phyloP scores from a whole-genome alignment of 768 basidiomycete species.

The Naganishia vishniacii region DNA sequence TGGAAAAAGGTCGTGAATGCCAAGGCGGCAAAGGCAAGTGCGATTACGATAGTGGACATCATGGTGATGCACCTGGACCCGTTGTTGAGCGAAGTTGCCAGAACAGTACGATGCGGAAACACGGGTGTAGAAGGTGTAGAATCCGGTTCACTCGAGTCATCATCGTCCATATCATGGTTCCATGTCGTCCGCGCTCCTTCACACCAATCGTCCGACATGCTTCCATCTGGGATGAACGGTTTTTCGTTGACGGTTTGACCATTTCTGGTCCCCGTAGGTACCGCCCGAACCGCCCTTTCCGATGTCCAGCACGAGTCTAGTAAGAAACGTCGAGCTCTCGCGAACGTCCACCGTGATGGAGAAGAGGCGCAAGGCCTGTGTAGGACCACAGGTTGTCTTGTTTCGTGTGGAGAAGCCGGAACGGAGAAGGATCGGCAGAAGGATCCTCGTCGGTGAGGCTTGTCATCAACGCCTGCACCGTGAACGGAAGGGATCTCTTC shows the following conservation, averaged over 20 bases:
- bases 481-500: not conserved
- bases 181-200: not conserved
- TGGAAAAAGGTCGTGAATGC: slow-evolving; percentile 17
- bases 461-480: not conserved
- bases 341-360: not conserved
- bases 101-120: not conserved
- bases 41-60: slow-evolving; percentile 13
- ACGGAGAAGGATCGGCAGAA: not conserved
- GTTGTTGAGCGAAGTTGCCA: not conserved
- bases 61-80: not conserved
- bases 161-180: not conserved
- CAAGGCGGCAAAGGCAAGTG: slow-evolving; percentile 1
- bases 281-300: not conserved
- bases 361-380: not conserved
- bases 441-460: not conserved
- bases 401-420: not conserved
- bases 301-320: slow-evolving; percentile 3
- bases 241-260: not conserved
- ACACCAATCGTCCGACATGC: not conserved
- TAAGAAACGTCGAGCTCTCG: not conserved
- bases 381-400: not conserved
- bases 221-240: not conserved
- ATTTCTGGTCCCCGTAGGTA: not conserved
- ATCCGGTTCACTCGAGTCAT: slow-evolving; percentile 9
- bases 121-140: slow-evolving; percentile 4